Base-by-base conservation (phyloP, 1,284 basidiomycete genomes). In the Heliocybe sulcata region DNA sequence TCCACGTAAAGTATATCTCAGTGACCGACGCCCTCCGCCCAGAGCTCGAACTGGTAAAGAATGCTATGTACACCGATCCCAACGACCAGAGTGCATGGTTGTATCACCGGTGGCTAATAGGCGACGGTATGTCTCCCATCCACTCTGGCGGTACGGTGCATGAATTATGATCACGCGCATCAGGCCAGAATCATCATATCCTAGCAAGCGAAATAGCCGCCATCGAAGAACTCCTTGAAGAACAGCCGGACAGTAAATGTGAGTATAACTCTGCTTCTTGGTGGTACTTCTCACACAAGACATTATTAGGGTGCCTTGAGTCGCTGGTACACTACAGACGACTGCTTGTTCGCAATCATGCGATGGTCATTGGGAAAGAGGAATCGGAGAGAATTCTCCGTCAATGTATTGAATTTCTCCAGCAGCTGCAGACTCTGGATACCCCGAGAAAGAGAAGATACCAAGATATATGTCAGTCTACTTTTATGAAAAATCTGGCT, bases 81-180 rank as follows among this genome's bases (percentile, higher is more conserved):
- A 82, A 84, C 51, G 97, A 99, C 69, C 94, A 98, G 69, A 94
- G 92, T 58, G 93, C 93, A 0, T 99, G 97, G 97, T 84, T 98
- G 55, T 99, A 99, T 68, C 97, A 99, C 65, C 83, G 93, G 16
- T 99, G 96, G 95, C 79, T 99, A 0, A 79, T 98, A 51, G 92
- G 91, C 23, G 67, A 78, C 56, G 84, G 92, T 87, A 62, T 60
- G 75, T 61, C 9, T 22, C 31, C 26, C 20, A 51, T 2, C 19
- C 33, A 11, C 12, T 31, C 14, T 16, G 23, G 8, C 23, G 50
- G 45, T 16, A 22, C 19, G 33, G 29, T 26, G 16, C 35, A 54
- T 42, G 38, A 35, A 29, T 47, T 26, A 31, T 19, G 25, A 42
- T 51, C 33, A 25, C 54, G 29, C 29, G 20, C 33, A 31, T 19